Evolutionary conservation across 208 protist genomes (phyloP), one percentile per base, ranked within the genome.

Genomic region (Leishmania martiniquensis): DNA sequence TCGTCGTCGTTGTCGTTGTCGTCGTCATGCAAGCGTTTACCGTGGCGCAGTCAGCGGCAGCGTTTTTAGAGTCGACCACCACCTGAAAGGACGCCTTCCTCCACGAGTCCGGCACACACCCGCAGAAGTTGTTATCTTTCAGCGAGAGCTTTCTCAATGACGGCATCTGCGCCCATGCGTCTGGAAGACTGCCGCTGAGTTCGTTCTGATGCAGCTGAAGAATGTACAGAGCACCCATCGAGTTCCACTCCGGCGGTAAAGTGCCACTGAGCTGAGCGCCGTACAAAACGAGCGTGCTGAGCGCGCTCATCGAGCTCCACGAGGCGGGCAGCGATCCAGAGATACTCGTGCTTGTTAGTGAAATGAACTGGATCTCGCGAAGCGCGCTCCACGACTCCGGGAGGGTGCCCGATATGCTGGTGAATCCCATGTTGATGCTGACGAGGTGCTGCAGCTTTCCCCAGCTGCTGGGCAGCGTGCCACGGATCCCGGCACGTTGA

Each of bases 191-290:
- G 25, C 69, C 69, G 37, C 25, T 60, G 12, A 74, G 17, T n/a
- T 15, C 10, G 20, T 54, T 74, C 13, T 25, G 32, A 49, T 54
- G 49, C n/a, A 74, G 49, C 10, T 54, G 37, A 22, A 74, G 52
- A 20, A 54, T 74, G 49, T 39, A 4, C 47, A 60, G n/a, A 15
- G 29, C 10, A 34, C 25, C 20, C 69, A 74, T 73, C 1, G 49
- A 45, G 20, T 13, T 1, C 76, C 76, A 79, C 47, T 55, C 65
- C 25, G 75, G 44, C 4, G 75, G 65, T 37, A 79, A 57, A 10
- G 67, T 59, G 2, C 75, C 75, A 0, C 29, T 65, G 32, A 78
- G n/a, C 7, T 47, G 34, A 22, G 10, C 66, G 5, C 0, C n/a
- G 39, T n/a, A n/a, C 22, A 59, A 32, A 29, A 32, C 32, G 44